Base-by-base conservation (phyloP, 2,329 filamentous ascomycete species). In the Eutypa lata region DNA sequence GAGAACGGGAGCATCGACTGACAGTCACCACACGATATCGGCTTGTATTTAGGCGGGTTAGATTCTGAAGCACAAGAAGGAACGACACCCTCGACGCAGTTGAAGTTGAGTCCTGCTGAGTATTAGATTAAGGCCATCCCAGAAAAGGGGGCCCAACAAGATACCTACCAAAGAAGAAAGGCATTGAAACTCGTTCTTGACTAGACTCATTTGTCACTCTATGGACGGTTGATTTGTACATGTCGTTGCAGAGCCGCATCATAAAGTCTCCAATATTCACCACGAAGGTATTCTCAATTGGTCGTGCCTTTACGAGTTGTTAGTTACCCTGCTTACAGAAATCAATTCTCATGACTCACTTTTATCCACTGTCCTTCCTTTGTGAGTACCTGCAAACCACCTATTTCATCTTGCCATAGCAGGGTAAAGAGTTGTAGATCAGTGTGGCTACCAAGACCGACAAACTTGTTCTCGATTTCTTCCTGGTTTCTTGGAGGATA, bases 371-470 rank as follows among this genome's bases (percentile, higher is more conserved):
- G 73, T 1, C 69, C 71, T 18, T 73, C 66, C 49, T 68, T 69
- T 24, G 71, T 75, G 33, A 77, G 55, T 10, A 76, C 68, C 56
- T 76, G 72, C 42, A 77, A 58, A 1, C 75, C 74, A 8, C 74
- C 73, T 26, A 68, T 64, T 51, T 60, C 67, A 55, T 77, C 74
- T 56, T 76, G 75, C 74, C 72, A 78, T 3, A 81, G 66, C 7
- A 81, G 67, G 0, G 78, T 82, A 51, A 82, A 77, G 31, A 79
- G 68, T 46, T 79, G 76, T 47, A 80, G 76, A 60, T 81, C 80
- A 1, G 78, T 82, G 58, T 80, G 80, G 16, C 74, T 77, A 10
- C 78, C 77, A 37, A 77, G 72, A 5, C 74, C 73, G 24, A 76
- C 71, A 28, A 65, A 64, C 1, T 61, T 51, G 19, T 57, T 51